Percentiles rank a stretch among this genome's conserved stretches.
phyloP scores from a whole-genome alignment of 495 filamentous ascomycete species.

The Sabuloglossum arenarium region DNA sequence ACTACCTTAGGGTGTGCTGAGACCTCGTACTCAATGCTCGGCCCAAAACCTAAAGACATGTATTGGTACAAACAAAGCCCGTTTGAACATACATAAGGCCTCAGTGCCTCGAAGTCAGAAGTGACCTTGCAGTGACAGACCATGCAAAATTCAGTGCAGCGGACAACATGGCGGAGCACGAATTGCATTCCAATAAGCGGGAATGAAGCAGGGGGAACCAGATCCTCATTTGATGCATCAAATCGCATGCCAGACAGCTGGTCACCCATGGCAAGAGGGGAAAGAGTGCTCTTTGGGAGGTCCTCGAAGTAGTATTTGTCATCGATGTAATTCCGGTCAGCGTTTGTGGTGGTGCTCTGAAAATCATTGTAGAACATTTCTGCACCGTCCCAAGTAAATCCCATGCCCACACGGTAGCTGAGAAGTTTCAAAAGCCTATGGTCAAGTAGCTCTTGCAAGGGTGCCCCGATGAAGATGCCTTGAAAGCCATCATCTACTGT shows the following conservation, averaged over 20 bases:
- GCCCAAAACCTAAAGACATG: constrained; percentile 70
- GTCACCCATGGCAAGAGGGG: constrained; percentile 24
- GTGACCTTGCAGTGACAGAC: constrained; percentile 58
- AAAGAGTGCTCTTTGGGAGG: constrained; percentile 10
- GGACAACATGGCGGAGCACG: constrained; percentile 54
- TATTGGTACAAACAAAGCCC: constrained; percentile 79
- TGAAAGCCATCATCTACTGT: constrained; percentile 13
- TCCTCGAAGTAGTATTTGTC: constrained; percentile 11
- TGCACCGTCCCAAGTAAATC: constrained; percentile 48
- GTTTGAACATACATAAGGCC: constrained; percentile 73
- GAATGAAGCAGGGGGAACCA: constrained; percentile 24
- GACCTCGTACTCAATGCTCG: constrained; percentile 72
- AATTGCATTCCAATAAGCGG: constrained; percentile 68
- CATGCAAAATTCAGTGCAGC: constrained; percentile 73
- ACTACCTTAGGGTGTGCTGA: constrained; percentile 62
- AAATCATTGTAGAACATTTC: constrained; percentile 33
- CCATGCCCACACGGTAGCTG: constrained; percentile 30
- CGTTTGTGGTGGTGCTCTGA: constrained; percentile 18
- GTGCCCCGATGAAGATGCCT: constrained; percentile 47
- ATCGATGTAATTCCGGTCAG: constrained; percentile 13
- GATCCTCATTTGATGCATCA: constrained; percentile 5
- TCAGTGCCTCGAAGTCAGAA: constrained; percentile 64
- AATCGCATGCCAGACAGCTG: constrained; percentile 18
- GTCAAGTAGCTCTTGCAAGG: constrained; percentile 50
- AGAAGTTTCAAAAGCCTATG: constrained; percentile 42